phyloP scores from a whole-genome alignment of 352 stramenopile species.

The Globisporangium uncinulatum region DNA sequence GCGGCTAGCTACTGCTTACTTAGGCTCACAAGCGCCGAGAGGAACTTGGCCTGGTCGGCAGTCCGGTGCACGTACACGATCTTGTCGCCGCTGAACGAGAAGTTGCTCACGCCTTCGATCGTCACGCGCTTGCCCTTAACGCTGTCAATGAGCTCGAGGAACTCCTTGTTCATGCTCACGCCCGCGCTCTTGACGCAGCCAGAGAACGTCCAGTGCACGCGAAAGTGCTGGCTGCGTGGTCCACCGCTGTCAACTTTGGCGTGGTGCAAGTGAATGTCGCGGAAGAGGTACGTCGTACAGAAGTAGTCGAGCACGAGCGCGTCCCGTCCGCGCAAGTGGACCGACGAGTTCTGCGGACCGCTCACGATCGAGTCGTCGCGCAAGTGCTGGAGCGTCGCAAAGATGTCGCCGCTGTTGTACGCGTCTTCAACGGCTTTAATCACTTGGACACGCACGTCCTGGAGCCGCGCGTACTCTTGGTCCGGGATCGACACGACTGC shows the following conservation, averaged over 20 bases:
- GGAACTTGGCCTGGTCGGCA: conserved; percentile 85
- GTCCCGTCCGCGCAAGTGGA: conserved; percentile 77
- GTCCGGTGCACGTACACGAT: conserved; percentile 87
- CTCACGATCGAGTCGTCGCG: conserved; percentile 87
- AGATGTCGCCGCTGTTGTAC: conserved; percentile 78
- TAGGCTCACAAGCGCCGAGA: conserved; percentile 72
- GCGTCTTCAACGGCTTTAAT: conserved; percentile 77
- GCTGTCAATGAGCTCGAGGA: conserved; percentile 79
- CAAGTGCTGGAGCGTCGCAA: conserved; percentile 72
- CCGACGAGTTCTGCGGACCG: conserved; percentile 79
- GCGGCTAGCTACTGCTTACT: conserved; percentile 50
- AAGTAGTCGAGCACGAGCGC: conserved; percentile 84
- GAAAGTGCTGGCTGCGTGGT: conserved; percentile 80
- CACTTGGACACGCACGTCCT: conserved; percentile 70
- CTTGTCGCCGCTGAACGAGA: conserved; percentile 83
- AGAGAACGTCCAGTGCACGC: conserved; percentile 79
- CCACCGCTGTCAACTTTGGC: conserved; percentile 80
- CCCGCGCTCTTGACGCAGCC: conserved; percentile 69
- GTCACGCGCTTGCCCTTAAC: conserved; percentile 72
- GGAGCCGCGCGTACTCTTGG: conserved; percentile 71
- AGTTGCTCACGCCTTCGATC: conserved; percentile 86
- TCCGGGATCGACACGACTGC: conserved; percentile 69
- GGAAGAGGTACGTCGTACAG: conserved; percentile 81
- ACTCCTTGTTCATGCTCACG: conserved; percentile 87
- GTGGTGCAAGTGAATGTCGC: conserved; percentile 68